Evolutionary conservation across 2,329 filamentous ascomycete genomes (phyloP).

Genomic region (Fusarium chlamydosporum): DNA sequence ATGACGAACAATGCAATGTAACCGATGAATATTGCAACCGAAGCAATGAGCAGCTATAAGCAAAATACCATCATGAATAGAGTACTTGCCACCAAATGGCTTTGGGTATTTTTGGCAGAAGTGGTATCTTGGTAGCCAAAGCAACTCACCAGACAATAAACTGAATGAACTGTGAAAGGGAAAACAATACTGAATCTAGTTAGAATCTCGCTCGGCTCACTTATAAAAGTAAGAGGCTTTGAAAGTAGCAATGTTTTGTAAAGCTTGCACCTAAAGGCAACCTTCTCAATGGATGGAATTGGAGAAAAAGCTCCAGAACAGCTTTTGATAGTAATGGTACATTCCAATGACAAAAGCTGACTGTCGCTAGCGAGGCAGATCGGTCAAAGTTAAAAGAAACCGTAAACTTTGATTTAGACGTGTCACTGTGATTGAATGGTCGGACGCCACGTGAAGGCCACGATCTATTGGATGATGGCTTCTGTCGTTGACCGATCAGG

Average conservation of each 20-base stretch:
- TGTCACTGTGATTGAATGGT: background rate
- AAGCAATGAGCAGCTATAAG: background rate
- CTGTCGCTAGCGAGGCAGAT: constrained; percentile 30
- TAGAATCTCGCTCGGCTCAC: background rate
- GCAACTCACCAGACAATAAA: background rate
- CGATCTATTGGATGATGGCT: constrained; percentile 18
- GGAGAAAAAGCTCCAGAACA: constrained; percentile 9
- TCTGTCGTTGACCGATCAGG: constrained; percentile 12
- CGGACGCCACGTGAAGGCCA: constrained; percentile 4
- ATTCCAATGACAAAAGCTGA: constrained; percentile 33
- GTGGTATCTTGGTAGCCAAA: background rate
- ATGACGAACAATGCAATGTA: constrained; percentile 12
- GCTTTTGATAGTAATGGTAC: constrained; percentile 11
- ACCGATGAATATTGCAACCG: background rate
- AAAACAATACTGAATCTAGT: constrained; percentile 6
- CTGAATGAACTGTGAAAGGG: background rate
- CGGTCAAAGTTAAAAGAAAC: constrained; percentile 25
- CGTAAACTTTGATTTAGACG: constrained; percentile 14
- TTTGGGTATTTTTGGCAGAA: background rate
- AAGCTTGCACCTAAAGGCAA: constrained; percentile 15
- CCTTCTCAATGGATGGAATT: constrained; percentile 11
- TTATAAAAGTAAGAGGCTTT: constrained; percentile 19
- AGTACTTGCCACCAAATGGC: background rate
- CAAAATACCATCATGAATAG: background rate
- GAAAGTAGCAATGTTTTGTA: constrained; percentile 10